These are phyloP conservation scores for Heterobasidion annosum DNA, from an alignment of 1,284 basidiomycete species.

Conservation along the genomic window DNA sequence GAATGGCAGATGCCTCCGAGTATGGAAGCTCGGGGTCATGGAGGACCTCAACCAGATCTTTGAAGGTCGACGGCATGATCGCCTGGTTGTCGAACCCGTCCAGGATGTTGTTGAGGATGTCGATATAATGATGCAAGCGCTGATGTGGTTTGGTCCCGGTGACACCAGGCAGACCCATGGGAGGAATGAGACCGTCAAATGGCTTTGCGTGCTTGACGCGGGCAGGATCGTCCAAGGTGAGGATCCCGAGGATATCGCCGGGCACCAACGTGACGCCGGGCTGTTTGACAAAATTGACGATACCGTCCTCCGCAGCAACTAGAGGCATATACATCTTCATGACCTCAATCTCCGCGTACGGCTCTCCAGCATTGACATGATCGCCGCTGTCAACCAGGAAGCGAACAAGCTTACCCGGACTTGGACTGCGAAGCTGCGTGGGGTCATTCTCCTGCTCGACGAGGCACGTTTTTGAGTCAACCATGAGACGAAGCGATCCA, in stretches of 20 bases:
- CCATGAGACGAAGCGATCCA: slow-evolving; percentile 86
- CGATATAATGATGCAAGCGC: slow-evolving; percentile 69
- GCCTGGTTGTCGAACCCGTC: slow-evolving; percentile 94
- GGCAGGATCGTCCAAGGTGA: slow-evolving; percentile 93
- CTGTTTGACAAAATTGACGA: slow-evolving; percentile 96
- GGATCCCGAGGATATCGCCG: slow-evolving; percentile 97
- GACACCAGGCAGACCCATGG: slow-evolving; percentile 81
- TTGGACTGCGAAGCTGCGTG: slow-evolving; percentile 92
- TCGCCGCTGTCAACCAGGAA: slow-evolving; percentile 97
- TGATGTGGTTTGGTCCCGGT: slow-evolving; percentile 91
- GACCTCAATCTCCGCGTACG: slow-evolving; percentile 98
- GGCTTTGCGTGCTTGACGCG: slow-evolving; percentile 98
- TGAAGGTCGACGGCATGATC: slow-evolving; percentile 75
- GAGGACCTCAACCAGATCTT: slow-evolving; percentile 74
- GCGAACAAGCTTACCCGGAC: slow-evolving; percentile 93
- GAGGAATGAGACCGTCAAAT: slow-evolving; percentile 88
- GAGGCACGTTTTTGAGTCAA: slow-evolving; percentile 95
- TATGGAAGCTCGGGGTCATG: slow-evolving; percentile 87
- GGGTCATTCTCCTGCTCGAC: slow-evolving; percentile 99
- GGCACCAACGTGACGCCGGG: slow-evolving; percentile 94
- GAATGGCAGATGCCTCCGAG: slow-evolving; percentile 76
- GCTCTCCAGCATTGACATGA: slow-evolving; percentile 92
- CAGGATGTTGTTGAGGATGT: slow-evolving; percentile 85
- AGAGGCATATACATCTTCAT: slow-evolving; percentile 99
- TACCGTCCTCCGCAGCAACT: slow-evolving; percentile 91